Conservation (phyloP, 1,284 basidiomycete species). For the Papiliotrema terrestris region DNA sequence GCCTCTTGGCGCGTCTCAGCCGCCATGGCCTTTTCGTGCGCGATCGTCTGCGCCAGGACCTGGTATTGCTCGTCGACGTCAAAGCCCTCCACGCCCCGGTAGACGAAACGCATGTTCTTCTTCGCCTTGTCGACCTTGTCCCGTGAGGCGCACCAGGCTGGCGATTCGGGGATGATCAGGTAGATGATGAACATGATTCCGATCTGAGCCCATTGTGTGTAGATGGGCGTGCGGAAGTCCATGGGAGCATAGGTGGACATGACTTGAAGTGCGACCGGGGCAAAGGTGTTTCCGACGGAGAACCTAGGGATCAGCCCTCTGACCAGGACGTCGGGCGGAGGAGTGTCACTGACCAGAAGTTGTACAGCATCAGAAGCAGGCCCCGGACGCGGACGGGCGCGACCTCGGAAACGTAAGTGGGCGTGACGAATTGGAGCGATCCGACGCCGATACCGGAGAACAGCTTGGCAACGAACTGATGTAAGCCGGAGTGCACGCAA, state of each 20-base stretch:
- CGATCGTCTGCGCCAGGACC: slow-evolving; percentile 11
- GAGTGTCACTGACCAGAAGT: slow-evolving; percentile 17
- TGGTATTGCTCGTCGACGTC: slow-evolving; percentile 24
- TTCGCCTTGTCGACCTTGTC: slow-evolving; percentile 21
- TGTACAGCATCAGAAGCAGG: slow-evolving; percentile 29
- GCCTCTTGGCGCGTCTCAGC: neutral
- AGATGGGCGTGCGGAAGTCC: slow-evolving; percentile 20
- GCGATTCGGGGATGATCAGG: slow-evolving; percentile 31
- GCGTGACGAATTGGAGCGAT: slow-evolving; percentile 25
- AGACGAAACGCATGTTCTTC: slow-evolving; percentile 14
- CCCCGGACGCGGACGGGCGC: slow-evolving; percentile 27
- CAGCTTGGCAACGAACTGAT: slow-evolving; percentile 16
- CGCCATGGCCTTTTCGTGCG: slow-evolving; percentile 11
- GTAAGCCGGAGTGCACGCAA: neutral
- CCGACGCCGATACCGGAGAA: slow-evolving; percentile 29
- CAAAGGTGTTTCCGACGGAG: slow-evolving; percentile 15
- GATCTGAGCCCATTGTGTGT: slow-evolving; percentile 32
- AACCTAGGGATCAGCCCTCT: no score
- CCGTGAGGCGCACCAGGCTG: slow-evolving; percentile 18
- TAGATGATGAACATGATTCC: slow-evolving; percentile 28
- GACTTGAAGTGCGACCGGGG: slow-evolving; percentile 16
- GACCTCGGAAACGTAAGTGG: slow-evolving; percentile 29
- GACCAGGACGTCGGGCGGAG: no score
- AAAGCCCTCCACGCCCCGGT: slow-evolving; percentile 16
- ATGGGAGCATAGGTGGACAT: slow-evolving; percentile 13